Evolutionary conservation across 192 early-diverging fungal genomes (phyloP), one percentile per base, ranked within the genome.

Genomic region (Thamnidium elegans): DNA sequence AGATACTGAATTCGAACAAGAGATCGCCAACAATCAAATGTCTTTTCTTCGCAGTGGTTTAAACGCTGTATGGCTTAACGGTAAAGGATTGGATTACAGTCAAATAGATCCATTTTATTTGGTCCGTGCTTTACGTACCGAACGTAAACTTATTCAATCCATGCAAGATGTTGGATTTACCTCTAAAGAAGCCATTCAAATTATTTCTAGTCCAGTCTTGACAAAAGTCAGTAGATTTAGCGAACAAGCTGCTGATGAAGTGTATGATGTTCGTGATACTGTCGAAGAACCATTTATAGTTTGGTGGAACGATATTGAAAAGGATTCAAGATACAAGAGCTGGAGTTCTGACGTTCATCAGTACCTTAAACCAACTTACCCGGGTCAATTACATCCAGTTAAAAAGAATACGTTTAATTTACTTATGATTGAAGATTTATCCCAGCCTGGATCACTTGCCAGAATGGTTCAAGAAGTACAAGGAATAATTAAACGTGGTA

Each of bases 241-340:
- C 2, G 60, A 36, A 21, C 60, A 69, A n/a, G 34, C 65, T 1
- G 50, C 76, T 17, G 67, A 71, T 14, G 76, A 71, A 6, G 66
- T 83, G 1, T 96, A 92, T 72, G 94, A 97, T 68, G 86, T 92
- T 30, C 91, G 94, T 34, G 86, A 90, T 58, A 71, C 60, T 6
- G 73, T 78, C 8, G 59, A 69, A 8, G 66, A 82, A 15, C 62
- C 75, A 21, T 81, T 83, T 46, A 71, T 93, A 14, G 56, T 90
- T 20, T 99, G 97, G 97, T 80, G 87, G 72, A 99, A 98, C 71
- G 90, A 99, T 72, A 73, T 99, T 19, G 94, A 93, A 64, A 88
- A 78, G 15, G 97, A 99, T 65, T 48, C 61, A 0, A 80, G 87
- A 13, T 99, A 97, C 72, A 62, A 73, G 2, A 51, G 66, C 26